Evolutionary conservation across 129 eudicot genomes (phyloP), one percentile per base, ranked within the genome.

Genomic region (Mikania micrantha): DNA sequence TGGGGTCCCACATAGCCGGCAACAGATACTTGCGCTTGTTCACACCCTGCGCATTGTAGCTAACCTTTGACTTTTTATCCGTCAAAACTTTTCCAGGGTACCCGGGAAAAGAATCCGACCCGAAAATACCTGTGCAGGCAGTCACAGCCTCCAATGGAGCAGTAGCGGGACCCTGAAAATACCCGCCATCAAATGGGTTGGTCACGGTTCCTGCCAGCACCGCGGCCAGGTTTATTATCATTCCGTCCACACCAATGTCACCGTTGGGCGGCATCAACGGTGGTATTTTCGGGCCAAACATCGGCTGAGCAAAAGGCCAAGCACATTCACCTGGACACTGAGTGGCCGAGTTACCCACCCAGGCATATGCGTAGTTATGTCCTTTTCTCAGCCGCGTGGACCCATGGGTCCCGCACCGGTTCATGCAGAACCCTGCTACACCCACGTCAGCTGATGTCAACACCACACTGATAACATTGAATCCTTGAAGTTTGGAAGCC

Each of bases 1-100:
- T 73, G 0, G 90, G 88, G 74, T 84, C 90, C 95, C 95, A 87
- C 95, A 84, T 87, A 16, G 95, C 95, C 63, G 95, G 95, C 41
- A 84, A 63, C 74, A 87, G 29, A 45, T 61, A 87, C 78, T 75
- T 84, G 2, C 95, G 63, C 28, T 80, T 78, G 12, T 77, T 74
- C 38, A 74, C 71, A 22, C 95, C 95, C 0, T 64, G 78, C 52
- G 88, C 85, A 41, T 87, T 84, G 16, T 84, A 87, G 70, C 85
- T 82, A 31, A 74, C 83, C n/a, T 86, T 86, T 2, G 79, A 79
- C 1, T 7, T 65, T 56, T 74, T 84, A 59, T 87, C 95, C 64
- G 74, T 77, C 69, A 87, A 56, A 65, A 87, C 85, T 0, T 24
- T 74, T 7, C 95, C 95, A 32, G 90, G 77, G 66, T 73, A 81